phyloP scores from a whole-genome alignment of 2,329 filamentous ascomycete species.

The Didymella arachidicola region DNA sequence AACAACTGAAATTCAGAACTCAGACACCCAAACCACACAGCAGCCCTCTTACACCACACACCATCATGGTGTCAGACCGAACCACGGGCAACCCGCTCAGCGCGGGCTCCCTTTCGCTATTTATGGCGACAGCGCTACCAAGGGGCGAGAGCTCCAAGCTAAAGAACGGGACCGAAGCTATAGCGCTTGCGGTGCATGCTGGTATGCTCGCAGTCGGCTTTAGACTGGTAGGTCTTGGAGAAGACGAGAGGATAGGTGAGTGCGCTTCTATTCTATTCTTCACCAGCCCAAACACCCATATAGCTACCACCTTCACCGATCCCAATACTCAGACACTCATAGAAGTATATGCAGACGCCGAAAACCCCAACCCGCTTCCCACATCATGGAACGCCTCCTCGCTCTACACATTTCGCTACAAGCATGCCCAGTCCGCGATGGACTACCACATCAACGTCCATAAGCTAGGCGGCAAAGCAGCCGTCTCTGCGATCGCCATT shows the following conservation, averaged over 20 bases:
- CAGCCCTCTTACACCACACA: background rate
- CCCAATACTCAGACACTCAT: slow-evolving; percentile 35
- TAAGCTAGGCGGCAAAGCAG: slow-evolving; percentile 81
- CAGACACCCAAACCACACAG: background rate
- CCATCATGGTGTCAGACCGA: slow-evolving; percentile 38
- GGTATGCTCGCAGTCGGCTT: slow-evolving; percentile 84
- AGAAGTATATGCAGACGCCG: slow-evolving; percentile 65
- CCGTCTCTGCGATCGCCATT: slow-evolving; percentile 79
- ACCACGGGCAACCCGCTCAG: slow-evolving; percentile 54
- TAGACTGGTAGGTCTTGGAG: slow-evolving; percentile 80
- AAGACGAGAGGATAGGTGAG: slow-evolving; percentile 77
- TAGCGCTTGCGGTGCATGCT: slow-evolving; percentile 84
- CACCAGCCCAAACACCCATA: background rate
- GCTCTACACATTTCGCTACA: slow-evolving; percentile 82
- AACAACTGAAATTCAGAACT: background rate
- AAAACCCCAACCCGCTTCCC: slow-evolving; percentile 70
- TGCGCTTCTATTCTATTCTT: background rate
- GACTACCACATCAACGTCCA: slow-evolving; percentile 83
- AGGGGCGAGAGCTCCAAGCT: slow-evolving; percentile 55
- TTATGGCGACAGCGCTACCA: slow-evolving; percentile 57
- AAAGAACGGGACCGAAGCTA: slow-evolving; percentile 77
- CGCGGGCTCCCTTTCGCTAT: slow-evolving; percentile 52
- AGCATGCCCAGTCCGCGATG: slow-evolving; percentile 84
- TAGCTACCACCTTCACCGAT: slow-evolving; percentile 20
- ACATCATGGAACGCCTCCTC: slow-evolving; percentile 80